Evolutionary conservation across 2,329 filamentous ascomycete genomes (phyloP).

Genomic region (Colletotrichum horii): DNA sequence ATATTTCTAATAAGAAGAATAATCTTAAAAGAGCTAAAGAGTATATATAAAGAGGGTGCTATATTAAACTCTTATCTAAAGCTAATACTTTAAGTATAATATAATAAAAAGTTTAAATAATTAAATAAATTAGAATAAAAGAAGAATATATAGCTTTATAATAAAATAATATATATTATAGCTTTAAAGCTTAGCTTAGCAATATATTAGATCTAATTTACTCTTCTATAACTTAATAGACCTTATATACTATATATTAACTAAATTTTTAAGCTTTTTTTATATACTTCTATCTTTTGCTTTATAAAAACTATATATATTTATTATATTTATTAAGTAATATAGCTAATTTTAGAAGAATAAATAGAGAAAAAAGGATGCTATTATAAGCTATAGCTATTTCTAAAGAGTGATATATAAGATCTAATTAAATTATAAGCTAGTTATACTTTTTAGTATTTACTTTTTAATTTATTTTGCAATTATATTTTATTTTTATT

Average conservation of each 20-base stretch:
- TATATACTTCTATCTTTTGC: no score
- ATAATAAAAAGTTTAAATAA: background rate
- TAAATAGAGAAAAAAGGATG: background rate
- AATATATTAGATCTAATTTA: background rate
- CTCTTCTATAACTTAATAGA: no score
- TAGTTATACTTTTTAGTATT: no score
- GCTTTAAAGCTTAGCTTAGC: background rate
- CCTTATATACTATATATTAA: no score
- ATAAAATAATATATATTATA: background rate
- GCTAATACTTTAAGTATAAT: background rate
- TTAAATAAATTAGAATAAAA: rapidly evolving
- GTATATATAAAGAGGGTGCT: background rate
- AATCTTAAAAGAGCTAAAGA: background rate
- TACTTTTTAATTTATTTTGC: no score
- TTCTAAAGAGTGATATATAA: no score
- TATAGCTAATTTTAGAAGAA: no score
- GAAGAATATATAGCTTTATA: background rate
- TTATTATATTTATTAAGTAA: no score
- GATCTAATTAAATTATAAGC: no score
- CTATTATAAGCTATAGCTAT: background rate
- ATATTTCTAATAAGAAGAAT: background rate
- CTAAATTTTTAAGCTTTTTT: no score
- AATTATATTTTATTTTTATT: no score
- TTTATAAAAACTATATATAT: no score
- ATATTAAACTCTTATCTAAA: background rate